phyloP scores from a whole-genome alignment of 805 yeast species.

The Hyphopichia homilentoma region DNA sequence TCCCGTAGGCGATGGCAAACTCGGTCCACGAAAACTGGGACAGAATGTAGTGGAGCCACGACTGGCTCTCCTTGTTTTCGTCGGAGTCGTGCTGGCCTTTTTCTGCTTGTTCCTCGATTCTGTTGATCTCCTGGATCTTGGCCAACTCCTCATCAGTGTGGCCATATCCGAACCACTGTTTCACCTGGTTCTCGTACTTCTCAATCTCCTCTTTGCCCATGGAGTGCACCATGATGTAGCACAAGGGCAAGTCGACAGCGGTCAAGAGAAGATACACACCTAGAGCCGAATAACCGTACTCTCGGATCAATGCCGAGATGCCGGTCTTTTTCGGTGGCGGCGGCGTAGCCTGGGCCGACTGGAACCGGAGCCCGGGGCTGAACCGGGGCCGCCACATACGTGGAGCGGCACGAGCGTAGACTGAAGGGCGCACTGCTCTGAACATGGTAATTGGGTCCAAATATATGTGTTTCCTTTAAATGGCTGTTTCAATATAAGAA shows the following conservation, averaged over 20 bases:
- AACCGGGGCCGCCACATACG: too few relatives aligned
- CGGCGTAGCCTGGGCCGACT: constrained; percentile 11
- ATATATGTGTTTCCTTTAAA: too few relatives aligned
- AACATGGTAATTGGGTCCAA: constrained; percentile 8
- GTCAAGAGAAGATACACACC: constrained; percentile 79
- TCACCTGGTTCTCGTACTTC: constrained; percentile 57
- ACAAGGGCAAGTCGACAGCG: constrained; percentile 74
- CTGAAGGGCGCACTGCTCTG: too few relatives aligned
- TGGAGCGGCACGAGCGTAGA: too few relatives aligned
- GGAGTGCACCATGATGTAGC: constrained; percentile 79
- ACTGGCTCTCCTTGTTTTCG: constrained; percentile 13
- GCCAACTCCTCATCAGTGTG: constrained; percentile 41
- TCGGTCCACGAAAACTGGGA: constrained; percentile 65
- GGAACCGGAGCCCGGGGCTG: constrained; percentile 10
- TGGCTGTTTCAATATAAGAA: too few relatives aligned
- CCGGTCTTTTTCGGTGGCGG: constrained; percentile 34
- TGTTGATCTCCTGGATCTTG: constrained; percentile 31
- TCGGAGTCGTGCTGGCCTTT: constrained; percentile 19
- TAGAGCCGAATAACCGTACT: constrained; percentile 88
- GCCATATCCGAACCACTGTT: constrained; percentile 62
- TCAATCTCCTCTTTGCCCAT: constrained; percentile 81
- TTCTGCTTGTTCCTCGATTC: constrained; percentile 20
- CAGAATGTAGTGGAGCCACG: constrained; percentile 11
- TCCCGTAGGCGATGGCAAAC: constrained; percentile 84
- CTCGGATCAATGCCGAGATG: constrained; percentile 64